Percentiles rank a stretch among this genome's conserved stretches.
phyloP scores from a whole-genome alignment of 2,329 filamentous ascomycete species.

The Tolypocladium guangdongense region DNA sequence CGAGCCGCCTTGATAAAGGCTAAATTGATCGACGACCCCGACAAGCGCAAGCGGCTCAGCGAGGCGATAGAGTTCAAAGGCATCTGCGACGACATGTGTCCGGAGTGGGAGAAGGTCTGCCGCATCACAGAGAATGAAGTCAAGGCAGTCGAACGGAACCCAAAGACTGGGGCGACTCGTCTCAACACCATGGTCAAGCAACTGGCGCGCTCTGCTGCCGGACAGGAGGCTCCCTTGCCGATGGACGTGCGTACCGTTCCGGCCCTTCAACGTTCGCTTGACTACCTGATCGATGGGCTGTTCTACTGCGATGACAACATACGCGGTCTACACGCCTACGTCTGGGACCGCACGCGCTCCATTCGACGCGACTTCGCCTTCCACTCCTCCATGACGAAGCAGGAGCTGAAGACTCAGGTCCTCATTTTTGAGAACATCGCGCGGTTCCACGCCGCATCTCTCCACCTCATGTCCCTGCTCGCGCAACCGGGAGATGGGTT shows the following conservation, averaged over 20 bases:
- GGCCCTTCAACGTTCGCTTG: conserved; percentile 46
- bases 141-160: conserved; percentile 42
- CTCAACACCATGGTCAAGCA: conserved; percentile 54
- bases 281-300: conserved; percentile 52
- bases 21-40: conserved; percentile 53
- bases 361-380: conserved; percentile 60
- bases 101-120: conserved; percentile 53
- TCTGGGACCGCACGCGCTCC: conserved; percentile 58
- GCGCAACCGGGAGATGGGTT: conserved; percentile 49
- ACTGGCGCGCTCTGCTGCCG: conserved; percentile 55
- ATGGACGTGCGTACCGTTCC: conserved; percentile 55
- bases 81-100: conserved; percentile 60
- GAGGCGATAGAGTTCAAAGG: conserved; percentile 58
- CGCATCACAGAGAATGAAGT: conserved; percentile 52
- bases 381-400: conserved; percentile 46
- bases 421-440: conserved; percentile 56
- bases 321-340: conserved; percentile 46
- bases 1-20: conserved; percentile 47
- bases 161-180: conserved; percentile 31
- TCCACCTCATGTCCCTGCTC: conserved; percentile 50
- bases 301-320: conserved; percentile 44
- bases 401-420: conserved; percentile 47
- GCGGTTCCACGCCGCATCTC: conserved; percentile 53
- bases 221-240: conserved; percentile 55
- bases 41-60: conserved; percentile 48